A percentile compares a stretch with the other conserved stretches of the same genome.
These are phyloP conservation scores for Blepharisma japonicum DNA, from an alignment of 73 alveolate genomes.

Conservation along the genomic window DNA sequence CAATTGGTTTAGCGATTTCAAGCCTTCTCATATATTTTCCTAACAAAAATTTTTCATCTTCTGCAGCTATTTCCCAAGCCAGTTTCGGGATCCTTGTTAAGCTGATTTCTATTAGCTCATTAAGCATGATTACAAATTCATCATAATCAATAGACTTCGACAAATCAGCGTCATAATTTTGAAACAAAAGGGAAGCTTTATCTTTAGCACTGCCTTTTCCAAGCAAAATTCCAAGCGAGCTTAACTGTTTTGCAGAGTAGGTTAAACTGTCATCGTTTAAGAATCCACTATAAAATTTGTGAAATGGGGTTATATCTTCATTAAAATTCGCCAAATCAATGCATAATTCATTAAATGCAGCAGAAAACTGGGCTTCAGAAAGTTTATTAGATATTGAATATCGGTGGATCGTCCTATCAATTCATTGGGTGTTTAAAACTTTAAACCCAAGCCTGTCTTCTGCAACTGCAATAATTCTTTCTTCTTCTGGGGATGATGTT, in stretches of 20 bases:
- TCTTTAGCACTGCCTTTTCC: neutral
- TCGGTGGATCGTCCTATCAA: too few relatives aligned
- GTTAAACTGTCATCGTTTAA: neutral
- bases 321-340: too few relatives aligned
- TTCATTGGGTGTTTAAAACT: too few relatives aligned
- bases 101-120: neutral
- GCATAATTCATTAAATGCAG: too few relatives aligned
- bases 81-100: neutral
- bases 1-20: neutral
- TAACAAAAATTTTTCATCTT: neutral
- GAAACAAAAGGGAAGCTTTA: neutral
- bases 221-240: constrained; percentile 1
- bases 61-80: neutral
- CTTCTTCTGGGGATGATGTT: too few relatives aligned
- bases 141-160: neutral
- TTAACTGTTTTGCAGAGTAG: neutral
- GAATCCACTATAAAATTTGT: neutral
- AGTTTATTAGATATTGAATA: too few relatives aligned
- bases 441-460: too few relatives aligned
- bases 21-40: neutral
- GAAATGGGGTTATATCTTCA: too few relatives aligned
- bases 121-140: neutral
- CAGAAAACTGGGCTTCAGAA: too few relatives aligned
- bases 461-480: too few relatives aligned
- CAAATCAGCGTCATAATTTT: neutral